Evolutionary conservation across 1,139 yeast species (phyloP).

Genomic region (Debaryomyces robertsiae): DNA sequence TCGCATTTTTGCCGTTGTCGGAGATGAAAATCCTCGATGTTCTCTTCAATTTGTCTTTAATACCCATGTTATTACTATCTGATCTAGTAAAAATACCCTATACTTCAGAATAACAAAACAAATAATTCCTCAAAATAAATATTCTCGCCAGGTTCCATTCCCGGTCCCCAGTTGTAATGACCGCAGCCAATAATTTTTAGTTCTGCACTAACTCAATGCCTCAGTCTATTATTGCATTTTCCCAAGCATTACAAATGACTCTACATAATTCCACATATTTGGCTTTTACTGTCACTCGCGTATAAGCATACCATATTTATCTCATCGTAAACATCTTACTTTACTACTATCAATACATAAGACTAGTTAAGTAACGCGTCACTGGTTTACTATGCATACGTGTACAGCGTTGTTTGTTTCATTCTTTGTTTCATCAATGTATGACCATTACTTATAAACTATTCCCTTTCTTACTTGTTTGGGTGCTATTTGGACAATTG

Average conservation of each 20-base stretch:
- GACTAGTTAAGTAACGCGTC: background rate
- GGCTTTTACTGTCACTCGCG: background rate
- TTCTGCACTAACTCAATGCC: background rate
- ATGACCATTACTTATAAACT: no score
- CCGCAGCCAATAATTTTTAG: slow-evolving; percentile 1
- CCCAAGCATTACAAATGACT: background rate
- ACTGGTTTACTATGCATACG: background rate
- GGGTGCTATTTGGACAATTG: no score
- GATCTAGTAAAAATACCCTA: no score
- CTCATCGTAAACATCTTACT: slow-evolving; percentile 1
- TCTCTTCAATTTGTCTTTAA: slow-evolving; percentile 50
- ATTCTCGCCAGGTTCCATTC: no score
- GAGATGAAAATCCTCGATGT: slow-evolving; percentile 43
- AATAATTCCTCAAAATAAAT: no score
- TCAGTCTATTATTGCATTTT: slow-evolving; percentile 6
- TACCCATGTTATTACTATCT: no score
- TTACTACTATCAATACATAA: slow-evolving; percentile 3
- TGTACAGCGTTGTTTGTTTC: no score
- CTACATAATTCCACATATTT: no score
- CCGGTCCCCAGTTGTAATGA: slow-evolving; percentile 1
- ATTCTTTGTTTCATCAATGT: no score
- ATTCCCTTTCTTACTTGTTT: background rate
- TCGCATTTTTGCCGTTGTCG: slow-evolving; percentile 22
- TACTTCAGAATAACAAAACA: no score
- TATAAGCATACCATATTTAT: slow-evolving; percentile 5